A percentile compares a stretch with the other conserved stretches of the same genome.
These are phyloP conservation scores for Usnea hakonensis DNA, from an alignment of 495 filamentous ascomycete genomes.

Conservation along the genomic window DNA sequence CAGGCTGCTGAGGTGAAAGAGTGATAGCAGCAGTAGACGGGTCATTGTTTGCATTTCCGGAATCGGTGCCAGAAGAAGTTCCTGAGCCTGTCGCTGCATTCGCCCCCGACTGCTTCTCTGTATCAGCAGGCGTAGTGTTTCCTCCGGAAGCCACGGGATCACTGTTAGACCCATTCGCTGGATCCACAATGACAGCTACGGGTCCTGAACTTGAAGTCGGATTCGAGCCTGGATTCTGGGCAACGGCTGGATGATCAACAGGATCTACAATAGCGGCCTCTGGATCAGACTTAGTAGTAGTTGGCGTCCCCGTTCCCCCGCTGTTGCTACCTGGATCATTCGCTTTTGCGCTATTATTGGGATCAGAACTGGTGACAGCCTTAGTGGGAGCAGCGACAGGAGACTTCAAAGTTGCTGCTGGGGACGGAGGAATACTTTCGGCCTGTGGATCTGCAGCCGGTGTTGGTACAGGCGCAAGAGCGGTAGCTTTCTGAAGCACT, in stretches of 20 bases:
- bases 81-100: background rate
- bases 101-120: background rate
- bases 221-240: background rate
- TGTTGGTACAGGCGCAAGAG: slow-evolving; percentile 4
- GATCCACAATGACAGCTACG: background rate
- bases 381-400: background rate
- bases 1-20: background rate
- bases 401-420: background rate
- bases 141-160: background rate
- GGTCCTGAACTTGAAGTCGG: background rate
- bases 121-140: background rate
- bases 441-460: slow-evolving; percentile 3
- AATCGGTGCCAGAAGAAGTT: background rate
- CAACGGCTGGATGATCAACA: background rate
- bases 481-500: slow-evolving; percentile 9
- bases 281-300: background rate
- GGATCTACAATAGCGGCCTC: background rate
- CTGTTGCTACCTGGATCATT: background rate
- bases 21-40: background rate
- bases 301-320: background rate
- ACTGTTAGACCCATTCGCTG: no score
- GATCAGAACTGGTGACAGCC: background rate
- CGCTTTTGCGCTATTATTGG: background rate
- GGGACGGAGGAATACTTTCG: background rate
- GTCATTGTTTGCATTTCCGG: background rate